Conservation (phyloP, 306 rosid genomes). For the Vigna reflexopilosa region DNA sequence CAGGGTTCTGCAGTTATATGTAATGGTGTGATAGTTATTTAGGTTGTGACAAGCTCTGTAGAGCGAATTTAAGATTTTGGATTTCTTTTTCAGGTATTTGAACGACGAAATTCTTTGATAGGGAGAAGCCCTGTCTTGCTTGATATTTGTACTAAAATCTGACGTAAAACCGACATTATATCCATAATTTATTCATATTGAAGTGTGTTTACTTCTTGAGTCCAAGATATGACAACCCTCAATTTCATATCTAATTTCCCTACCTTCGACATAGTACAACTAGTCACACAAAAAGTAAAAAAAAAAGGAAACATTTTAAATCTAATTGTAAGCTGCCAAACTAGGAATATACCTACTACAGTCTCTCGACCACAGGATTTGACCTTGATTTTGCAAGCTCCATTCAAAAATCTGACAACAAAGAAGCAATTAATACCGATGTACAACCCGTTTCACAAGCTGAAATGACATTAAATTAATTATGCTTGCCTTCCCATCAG, state of each 20-base stretch:
- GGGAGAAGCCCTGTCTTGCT: neutral
- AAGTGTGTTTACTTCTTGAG: neutral
- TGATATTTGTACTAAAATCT: neutral
- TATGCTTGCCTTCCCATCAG: slow-evolving; percentile 85
- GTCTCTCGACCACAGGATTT: slow-evolving; percentile 90
- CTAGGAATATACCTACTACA: slow-evolving; percentile 66
- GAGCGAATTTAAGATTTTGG: neutral
- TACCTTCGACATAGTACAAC: slow-evolving; percentile 12
- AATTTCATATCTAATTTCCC: slow-evolving; percentile 19
- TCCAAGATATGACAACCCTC: neutral
- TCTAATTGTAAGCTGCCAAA: slow-evolving; percentile 32
- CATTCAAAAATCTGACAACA: slow-evolving; percentile 83
- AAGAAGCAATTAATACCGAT: slow-evolving; percentile 29
- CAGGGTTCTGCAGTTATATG: neutral
- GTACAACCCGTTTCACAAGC: slow-evolving; percentile 22
- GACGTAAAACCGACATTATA: neutral
- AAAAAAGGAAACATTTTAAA: neutral
- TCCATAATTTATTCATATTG: neutral
- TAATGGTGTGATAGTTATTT: neutral
- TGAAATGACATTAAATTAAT: slow-evolving; percentile 31
- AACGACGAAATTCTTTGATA: neutral
- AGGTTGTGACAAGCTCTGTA: neutral
- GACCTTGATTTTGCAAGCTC: slow-evolving; percentile 99
- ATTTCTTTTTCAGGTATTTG: neutral
- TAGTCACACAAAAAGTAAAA: neutral